These are phyloP conservation scores for Solanum hybrid DNA, from an alignment of 305 asterid species.

Conservation along the genomic window DNA sequence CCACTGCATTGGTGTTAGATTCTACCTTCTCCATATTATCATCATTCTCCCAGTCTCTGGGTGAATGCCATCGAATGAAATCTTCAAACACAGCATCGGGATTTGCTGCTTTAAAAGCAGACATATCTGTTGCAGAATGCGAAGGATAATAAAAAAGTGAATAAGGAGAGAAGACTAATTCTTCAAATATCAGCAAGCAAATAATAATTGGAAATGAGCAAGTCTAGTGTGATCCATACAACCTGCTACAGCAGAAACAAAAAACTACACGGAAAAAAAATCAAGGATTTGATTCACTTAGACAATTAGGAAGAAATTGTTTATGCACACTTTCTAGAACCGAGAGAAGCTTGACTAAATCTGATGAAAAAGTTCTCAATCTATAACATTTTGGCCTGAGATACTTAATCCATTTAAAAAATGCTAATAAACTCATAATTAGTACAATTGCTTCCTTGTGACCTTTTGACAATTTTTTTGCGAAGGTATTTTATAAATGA, in stretches of 20 bases:
- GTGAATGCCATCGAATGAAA: slow-evolving; percentile 98
- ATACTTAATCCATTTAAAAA: neutral
- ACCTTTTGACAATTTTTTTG: neutral
- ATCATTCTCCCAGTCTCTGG: slow-evolving; percentile 86
- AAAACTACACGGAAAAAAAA: neutral
- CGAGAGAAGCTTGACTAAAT: neutral
- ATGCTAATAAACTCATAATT: neutral
- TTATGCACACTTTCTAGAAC: neutral
- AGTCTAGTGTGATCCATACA: neutral
- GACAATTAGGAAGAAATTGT: neutral
- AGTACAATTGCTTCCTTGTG: neutral
- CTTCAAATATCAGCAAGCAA: slow-evolving; percentile 4
- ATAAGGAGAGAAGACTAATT: neutral
- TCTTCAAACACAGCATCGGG: slow-evolving; percentile 94
- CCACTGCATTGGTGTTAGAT: slow-evolving; percentile 24
- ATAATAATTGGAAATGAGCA: neutral
- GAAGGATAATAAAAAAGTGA: neutral
- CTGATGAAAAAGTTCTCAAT: neutral
- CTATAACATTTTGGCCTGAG: slow-evolving; percentile 1
- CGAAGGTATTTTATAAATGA: neutral
- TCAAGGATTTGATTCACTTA: neutral
- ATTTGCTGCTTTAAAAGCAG: slow-evolving; percentile 94
- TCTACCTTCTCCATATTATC: slow-evolving; percentile 21
- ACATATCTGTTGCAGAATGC: slow-evolving; percentile 58
- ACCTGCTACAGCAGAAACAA: neutral